Base-by-base conservation (phyloP, 2,329 filamentous ascomycete species). In the Hypoxylon sp. region DNA sequence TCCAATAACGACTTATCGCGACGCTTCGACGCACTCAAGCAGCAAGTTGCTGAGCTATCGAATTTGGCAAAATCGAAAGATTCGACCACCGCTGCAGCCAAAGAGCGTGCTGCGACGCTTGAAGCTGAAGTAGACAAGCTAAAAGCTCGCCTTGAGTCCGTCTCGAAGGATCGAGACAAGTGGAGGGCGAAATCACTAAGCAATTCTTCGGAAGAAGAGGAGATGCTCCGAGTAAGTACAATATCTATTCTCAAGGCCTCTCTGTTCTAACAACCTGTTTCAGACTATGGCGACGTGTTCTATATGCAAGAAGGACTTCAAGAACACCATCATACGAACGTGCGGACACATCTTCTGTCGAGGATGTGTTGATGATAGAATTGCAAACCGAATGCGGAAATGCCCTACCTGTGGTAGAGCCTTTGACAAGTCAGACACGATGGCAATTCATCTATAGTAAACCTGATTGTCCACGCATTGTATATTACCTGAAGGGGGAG, bases 341-440 rank as follows among this genome's bases (percentile, higher is more conserved):
- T 99, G 96, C 78, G 96, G 96, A 1, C 96, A 99, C 78, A 87
- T 97, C 50, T 97, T 98, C 79, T 99, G 96, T 85, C 90, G 90
- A 75, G 86, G 89, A 49, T 99, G 96, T 76, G 91, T 98, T 22
- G 93, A 97, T 69, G 91, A 96, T 74, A 90, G 96, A 61, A 89
- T 97, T 66, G 89, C 88, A 46, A 97, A 96, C 74, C 91, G 96
- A 33, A 94, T 95, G 81, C 88, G 96, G 71, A 98, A 98, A 79
- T 99, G 96, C 75, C 96, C 96, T 2, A 95, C 93, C 72, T 99
- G 96, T 83, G 93, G 91, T 73, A 92, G 91, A 79, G 89, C 93
- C 3, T 99, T 99, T 77, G 95, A 97, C 74, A 91, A 89, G 77
- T 91, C 91, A 79, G 96, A 99, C 77, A 89, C 93, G 66, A 96